Base-by-base conservation (phyloP, 208 protist genomes). In the Crithidia thermophila region DNA sequence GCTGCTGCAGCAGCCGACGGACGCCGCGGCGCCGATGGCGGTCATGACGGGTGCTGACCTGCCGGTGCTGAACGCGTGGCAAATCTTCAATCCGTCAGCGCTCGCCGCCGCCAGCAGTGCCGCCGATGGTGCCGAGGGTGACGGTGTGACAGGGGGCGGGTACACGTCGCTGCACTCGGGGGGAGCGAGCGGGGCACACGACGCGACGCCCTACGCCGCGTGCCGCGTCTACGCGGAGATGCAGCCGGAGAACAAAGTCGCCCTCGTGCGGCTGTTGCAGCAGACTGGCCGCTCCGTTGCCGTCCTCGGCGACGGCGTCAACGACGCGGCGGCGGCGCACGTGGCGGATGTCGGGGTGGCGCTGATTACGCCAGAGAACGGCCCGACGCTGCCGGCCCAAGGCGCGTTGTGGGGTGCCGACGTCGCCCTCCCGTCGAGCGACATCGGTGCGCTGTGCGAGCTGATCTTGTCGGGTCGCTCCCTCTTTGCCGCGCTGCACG, bases 221-320 rank as follows among this genome's bases (percentile, higher is more conserved):
- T 79, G 68, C 39, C 67, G 57, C 47, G 74, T 72, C 28, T 98
- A 94, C 72, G 92, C 93, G 14, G 80, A 97, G 57, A 94, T 98
- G 40, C 88, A 88, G 57, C 94, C 96, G 36, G 42, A 70, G 39
- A 37, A 72, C 43, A 81, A 81, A 51, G 45, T 58, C 33, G 10
- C 71, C 4, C 34, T 98, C 43, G 92, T 99, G 10, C 75, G 93
- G 36, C 57, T 81, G 10, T 77, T 97, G 37, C 90, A 97, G 52
- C 74, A 91, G 43, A 53, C 58, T 5, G 84, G 86, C 21, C 83
- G 91, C 63, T 83, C 85, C 9, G 84, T 94, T 5, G 96, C 85
- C 46, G 97, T 99, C 92, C 93, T 97, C 36, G 98, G 98, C 49
- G 97, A 99, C 85, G 98, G 98, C 53, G 81, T 98, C 0, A 98